phyloP scores from a whole-genome alignment of 78 protist genomes.

The Isochrysis galbana region DNA sequence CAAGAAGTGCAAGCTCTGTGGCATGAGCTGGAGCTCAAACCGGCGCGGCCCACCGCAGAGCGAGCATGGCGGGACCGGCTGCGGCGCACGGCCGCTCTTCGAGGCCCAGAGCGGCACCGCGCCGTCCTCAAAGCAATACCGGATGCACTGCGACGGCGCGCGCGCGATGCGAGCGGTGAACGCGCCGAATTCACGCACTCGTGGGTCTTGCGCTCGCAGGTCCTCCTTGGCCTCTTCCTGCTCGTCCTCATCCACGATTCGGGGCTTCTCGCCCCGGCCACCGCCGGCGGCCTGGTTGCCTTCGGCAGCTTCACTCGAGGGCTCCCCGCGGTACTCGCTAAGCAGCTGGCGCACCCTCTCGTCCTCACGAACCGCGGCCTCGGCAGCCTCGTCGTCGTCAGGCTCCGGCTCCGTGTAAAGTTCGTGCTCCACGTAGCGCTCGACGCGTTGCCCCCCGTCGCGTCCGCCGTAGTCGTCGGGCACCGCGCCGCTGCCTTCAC shows the following conservation, averaged over 20 bases:
- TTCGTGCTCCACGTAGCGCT: neutral
- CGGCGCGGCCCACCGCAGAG: neutral
- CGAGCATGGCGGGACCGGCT: neutral
- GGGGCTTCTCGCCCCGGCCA: neutral
- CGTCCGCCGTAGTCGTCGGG: neutral
- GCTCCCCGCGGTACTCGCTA: neutral
- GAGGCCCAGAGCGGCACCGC: neutral
- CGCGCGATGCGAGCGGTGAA: neutral
- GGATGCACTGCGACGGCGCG: conserved; percentile 4
- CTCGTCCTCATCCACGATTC: neutral
- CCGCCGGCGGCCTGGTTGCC: neutral
- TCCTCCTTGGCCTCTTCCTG: neutral
- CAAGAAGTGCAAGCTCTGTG: neutral
- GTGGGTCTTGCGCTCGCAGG: neutral
- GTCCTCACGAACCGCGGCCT: neutral
- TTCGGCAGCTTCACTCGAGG: neutral
- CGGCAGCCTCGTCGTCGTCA: neutral
- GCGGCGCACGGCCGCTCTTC: neutral
- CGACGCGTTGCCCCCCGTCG: neutral
- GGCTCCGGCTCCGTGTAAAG: neutral
- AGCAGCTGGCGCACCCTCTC: neutral
- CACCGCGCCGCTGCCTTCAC: neutral
- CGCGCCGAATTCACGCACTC: neutral
- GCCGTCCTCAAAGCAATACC: neutral
- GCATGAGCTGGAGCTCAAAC: conserved; percentile 22